Base-by-base conservation (phyloP, 202 grass and related monocot species). In the Saccharum hybrid region DNA sequence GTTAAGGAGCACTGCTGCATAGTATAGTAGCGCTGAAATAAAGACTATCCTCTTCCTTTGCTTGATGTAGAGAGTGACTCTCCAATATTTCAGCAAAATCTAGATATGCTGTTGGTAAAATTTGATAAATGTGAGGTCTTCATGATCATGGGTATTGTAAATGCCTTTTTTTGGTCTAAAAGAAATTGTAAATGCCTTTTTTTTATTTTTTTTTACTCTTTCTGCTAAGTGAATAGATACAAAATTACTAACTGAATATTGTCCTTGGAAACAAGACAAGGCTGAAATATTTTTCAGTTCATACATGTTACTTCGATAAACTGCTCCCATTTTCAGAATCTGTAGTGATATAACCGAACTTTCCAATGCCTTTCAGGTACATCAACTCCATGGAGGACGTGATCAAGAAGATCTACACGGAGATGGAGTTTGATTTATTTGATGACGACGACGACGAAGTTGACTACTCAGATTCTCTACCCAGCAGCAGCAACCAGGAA, bases 381-480 rank as follows among this genome's bases (percentile, higher is more conserved):
- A 74, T 80, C 57, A 76, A 89, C 49, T 87, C 75, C 5, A 68
- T 93, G 83, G 85, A 77, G 72, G 78, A 88, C 38, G 88, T 98
- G 83, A 91, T 98, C 63, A 86, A 90, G 82, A 87, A 93, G 87
- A 96, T 98, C 22, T 98, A 98, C 79, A 88, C 64, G 1, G 73
- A 89, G 72, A 95, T 96, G 96, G 96, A 98, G 79, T 95, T 98
- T 8, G 93, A 96, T 87, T 75, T 98, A 56, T 94, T 90, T 54
- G 91, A 95, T 4, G 89, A 94, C 4, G 85, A 94, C 5, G 85
- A 90, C 2, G 88, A 90, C 0, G 87, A 88, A 22, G 41, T 83
- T 0, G 86, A 85, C 51, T 90, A 65, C 62, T 93, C 92, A 14
- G 92, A 92, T 21, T 92, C 92, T 52, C 37, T 92, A 54, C 89